Evolutionary conservation across 2,329 filamentous ascomycete species (phyloP).

Genomic region (Penicillium sp.): DNA sequence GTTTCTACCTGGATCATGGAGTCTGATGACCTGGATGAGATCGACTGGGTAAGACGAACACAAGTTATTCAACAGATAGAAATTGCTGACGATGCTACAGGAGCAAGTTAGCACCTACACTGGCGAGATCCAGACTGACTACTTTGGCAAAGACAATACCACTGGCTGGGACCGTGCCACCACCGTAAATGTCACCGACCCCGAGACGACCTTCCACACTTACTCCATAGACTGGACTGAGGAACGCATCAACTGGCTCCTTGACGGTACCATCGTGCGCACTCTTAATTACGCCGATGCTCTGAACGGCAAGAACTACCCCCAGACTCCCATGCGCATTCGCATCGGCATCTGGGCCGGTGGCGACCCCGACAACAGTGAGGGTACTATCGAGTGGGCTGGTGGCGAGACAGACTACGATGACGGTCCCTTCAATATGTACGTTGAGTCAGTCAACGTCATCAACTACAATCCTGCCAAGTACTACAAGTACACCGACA

Average conservation of each 20-base stretch:
- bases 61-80: background rate
- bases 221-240: constrained; percentile 64
- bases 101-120: constrained; percentile 40
- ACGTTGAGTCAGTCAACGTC: constrained; percentile 61
- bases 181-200: constrained; percentile 65
- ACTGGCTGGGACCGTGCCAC: constrained; percentile 76
- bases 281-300: constrained; percentile 62
- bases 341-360: constrained; percentile 70
- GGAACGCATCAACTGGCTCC: constrained; percentile 61
- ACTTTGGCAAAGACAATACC: constrained; percentile 90
- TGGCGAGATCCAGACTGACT: constrained; percentile 70
- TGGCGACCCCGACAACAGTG: constrained; percentile 47
- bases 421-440: constrained; percentile 69
- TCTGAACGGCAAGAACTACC: constrained; percentile 58
- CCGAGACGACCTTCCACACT: constrained; percentile 48
- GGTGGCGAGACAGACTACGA: constrained; percentile 66
- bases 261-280: constrained; percentile 62
- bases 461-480: constrained; percentile 58
- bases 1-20: constrained; percentile 88
- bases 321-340: constrained; percentile 71
- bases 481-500: constrained; percentile 64
- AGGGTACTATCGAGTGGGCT: constrained; percentile 64
- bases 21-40: constrained; percentile 89
- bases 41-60: constrained; percentile 83
- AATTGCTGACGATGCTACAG: constrained; percentile 17